Evolutionary conservation across 306 rosid genomes (phyloP).

Genomic region (Castanea mollissima): DNA sequence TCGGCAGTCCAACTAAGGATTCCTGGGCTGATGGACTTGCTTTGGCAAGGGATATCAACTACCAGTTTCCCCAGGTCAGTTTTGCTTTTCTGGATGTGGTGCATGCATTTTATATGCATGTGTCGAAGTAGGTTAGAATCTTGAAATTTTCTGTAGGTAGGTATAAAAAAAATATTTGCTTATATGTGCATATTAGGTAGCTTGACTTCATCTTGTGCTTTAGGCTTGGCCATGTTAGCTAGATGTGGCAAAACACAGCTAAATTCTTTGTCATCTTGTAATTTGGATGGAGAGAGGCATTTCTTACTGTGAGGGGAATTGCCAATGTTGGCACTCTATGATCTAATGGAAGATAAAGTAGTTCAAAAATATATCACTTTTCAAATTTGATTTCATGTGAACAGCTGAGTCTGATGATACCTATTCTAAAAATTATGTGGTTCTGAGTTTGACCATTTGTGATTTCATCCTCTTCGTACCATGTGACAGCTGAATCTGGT

Average conservation of each 20-base stretch:
- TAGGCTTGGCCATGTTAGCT: neutral
- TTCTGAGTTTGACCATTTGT: neutral
- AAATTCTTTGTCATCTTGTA: neutral
- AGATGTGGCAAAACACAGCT: neutral
- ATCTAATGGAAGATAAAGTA: neutral
- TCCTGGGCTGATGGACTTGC: constrained; percentile 84
- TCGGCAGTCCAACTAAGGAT: constrained; percentile 78
- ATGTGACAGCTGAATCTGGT: neutral
- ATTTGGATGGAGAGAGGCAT: neutral
- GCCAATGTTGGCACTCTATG: neutral
- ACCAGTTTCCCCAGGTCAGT: constrained; percentile 84
- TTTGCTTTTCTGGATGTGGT: neutral
- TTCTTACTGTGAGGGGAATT: neutral
- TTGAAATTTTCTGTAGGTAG: constrained; percentile 2
- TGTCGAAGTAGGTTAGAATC: neutral
- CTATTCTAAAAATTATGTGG: neutral
- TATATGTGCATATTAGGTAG: neutral
- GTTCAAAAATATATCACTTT: neutral
- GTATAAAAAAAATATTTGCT: neutral
- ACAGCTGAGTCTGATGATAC: neutral
- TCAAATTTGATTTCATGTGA: neutral
- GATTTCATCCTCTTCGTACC: neutral
- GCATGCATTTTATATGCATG: neutral
- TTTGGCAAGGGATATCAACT: constrained; percentile 88
- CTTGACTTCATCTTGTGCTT: neutral